Conservation (phyloP, 257 asterid species). For the Solanum ossicruentum region DNA sequence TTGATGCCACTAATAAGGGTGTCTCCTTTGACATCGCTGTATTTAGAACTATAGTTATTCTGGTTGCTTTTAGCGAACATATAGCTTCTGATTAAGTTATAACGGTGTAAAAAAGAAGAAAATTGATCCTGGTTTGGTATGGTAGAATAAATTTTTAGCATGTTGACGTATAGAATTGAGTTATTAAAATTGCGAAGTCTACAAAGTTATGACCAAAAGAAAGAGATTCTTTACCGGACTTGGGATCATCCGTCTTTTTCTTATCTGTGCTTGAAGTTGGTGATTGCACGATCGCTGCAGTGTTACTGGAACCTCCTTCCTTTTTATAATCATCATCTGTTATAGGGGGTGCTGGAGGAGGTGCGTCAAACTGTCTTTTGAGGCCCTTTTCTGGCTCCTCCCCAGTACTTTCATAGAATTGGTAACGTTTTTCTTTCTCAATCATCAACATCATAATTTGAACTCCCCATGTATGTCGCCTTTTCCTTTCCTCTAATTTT, state of each 20-base stretch:
- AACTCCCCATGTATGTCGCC: conserved; percentile 8
- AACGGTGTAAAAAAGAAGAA: background rate
- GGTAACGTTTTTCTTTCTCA: conserved; percentile 7
- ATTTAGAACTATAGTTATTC: background rate
- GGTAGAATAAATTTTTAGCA: background rate
- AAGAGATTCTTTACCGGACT: background rate
- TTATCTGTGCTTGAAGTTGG: background rate
- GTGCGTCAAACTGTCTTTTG: background rate
- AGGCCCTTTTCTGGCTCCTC: conserved; percentile 1
- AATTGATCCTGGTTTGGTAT: background rate
- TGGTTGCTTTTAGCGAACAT: background rate
- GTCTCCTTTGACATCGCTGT: conserved; percentile 12
- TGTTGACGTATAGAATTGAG: background rate
- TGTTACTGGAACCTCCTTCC: background rate
- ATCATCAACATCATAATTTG: conserved; percentile 19
- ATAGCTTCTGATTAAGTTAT: background rate
- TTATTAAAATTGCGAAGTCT: background rate
- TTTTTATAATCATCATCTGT: background rate
- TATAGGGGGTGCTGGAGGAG: background rate
- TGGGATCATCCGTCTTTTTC: background rate
- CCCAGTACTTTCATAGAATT: conserved; percentile 14
- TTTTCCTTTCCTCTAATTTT: conserved; percentile 17
- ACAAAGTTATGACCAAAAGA: background rate
- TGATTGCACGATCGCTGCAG: background rate
- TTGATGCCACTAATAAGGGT: conserved; percentile 40